Base-by-base conservation (phyloP, 495 filamentous ascomycete genomes). In the Amorphotheca resinae region DNA sequence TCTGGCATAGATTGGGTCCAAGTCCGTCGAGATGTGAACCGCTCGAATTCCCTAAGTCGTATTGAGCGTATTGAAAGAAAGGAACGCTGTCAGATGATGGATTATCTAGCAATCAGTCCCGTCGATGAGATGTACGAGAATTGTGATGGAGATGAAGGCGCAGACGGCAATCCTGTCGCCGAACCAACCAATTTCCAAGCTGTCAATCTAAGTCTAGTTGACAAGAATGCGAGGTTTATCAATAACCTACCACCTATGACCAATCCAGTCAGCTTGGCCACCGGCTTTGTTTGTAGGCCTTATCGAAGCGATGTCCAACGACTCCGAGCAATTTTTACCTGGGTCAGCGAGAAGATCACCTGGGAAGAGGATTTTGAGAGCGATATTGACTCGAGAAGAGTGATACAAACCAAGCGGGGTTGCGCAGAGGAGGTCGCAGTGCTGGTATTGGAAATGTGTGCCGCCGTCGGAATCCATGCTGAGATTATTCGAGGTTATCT, bases 71-170 rank as follows among this genome's bases (percentile, higher is more conserved):
- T 74, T 23, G 91, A 96, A 52, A 68, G 93, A 38, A 78, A 76
- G n/a, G 91, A 96, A 43, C 76, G 87, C 22, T 94, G 87, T 51
- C 82, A 95, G 55, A 89, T 98, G 84, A 72, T 94, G 70, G 87
- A 93, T 53, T 77, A 91, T 48, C 80, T 86, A 0, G 81, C 87
- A 2, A 73, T 95, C 34, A 81, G 84, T 42, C 83, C 91, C 0
- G 80, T 99, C 3, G 89, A 96, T 46, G 82, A 84, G 40, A 69
- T 96, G 2, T 76, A 82, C 46, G 83, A 85, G 59, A 78, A 77
- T 40, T 80, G 84, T 9, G 84, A 99, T 53, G 91, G 91, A 1
- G 89, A 95, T 48, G 91, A 96, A 62, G 83, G 80, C 25, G 79
- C 77, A 18, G 83, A 96, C 52, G 87, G 87, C 2, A 67, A 80